These are phyloP conservation scores for Aegilops speltoides DNA, from an alignment of 176 grass and related monocot species.

Conservation along the genomic window DNA sequence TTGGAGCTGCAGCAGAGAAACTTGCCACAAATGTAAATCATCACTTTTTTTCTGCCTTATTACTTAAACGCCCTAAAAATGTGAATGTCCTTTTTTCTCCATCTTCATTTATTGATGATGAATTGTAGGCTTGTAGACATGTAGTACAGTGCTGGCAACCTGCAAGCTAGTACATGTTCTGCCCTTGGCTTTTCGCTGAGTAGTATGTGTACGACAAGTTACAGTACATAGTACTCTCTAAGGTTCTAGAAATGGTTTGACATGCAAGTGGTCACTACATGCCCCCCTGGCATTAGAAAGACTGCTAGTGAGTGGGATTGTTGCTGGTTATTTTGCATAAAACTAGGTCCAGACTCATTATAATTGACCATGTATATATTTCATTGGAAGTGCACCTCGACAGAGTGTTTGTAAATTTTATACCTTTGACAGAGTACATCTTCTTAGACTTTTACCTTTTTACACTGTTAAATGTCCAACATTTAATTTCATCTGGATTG, in stretches of 20 bases:
- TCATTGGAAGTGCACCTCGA: no score
- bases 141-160: background rate
- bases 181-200: no score
- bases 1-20: background rate
- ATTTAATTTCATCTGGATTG: slow-evolving; percentile 29
- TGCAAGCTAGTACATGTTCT: background rate
- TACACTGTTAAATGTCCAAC: background rate
- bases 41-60: background rate
- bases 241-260: background rate
- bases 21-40: background rate
- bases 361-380: no score
- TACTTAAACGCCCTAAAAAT: background rate
- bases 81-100: background rate
- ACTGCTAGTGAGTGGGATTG: background rate
- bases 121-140: background rate
- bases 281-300: background rate
- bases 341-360: background rate
- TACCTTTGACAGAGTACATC: background rate
- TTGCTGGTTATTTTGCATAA: background rate
- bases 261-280: background rate
- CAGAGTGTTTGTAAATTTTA: background rate
- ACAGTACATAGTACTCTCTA: background rate
- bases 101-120: background rate
- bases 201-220: no score
- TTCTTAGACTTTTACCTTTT: background rate